phyloP scores from a whole-genome alignment of 2,329 filamentous ascomycete genomes.

The Alternaria burnsii region DNA sequence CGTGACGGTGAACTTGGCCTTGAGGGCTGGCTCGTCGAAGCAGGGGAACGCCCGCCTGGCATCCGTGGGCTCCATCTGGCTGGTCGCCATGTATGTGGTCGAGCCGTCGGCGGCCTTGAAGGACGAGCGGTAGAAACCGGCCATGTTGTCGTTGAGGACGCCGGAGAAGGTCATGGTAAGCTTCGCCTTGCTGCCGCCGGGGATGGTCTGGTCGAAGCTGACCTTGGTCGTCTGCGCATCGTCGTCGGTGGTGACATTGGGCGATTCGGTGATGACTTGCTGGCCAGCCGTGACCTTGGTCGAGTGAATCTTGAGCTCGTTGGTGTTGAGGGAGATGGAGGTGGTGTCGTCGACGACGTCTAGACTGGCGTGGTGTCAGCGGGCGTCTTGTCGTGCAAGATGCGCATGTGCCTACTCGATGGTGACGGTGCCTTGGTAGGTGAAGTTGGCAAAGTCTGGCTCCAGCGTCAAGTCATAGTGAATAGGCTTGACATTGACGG shows the following conservation, averaged over 20 bases:
- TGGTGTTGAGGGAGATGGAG: slow-evolving; percentile 85
- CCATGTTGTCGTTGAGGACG: slow-evolving; percentile 91
- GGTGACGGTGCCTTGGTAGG: slow-evolving; percentile 81
- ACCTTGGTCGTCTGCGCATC: slow-evolving; percentile 83
- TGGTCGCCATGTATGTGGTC: slow-evolving; percentile 83
- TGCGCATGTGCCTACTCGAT: slow-evolving; percentile 69
- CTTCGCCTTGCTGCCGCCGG: slow-evolving; percentile 79
- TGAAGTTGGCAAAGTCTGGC: slow-evolving; percentile 87
- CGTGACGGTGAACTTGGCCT: slow-evolving; percentile 91
- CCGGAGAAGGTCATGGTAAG: slow-evolving; percentile 82
- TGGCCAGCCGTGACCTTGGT: slow-evolving; percentile 73
- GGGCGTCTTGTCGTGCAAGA: not conserved
- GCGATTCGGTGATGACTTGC: slow-evolving; percentile 66
- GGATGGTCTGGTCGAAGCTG: slow-evolving; percentile 75
- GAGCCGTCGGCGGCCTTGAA: slow-evolving; percentile 85
- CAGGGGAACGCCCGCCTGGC: slow-evolving; percentile 92
- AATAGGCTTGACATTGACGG: slow-evolving; percentile 87
- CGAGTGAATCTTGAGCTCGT: slow-evolving; percentile 83
- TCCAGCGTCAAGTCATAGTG: slow-evolving; percentile 94
- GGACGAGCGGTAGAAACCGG: slow-evolving; percentile 94
- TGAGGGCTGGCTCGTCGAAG: slow-evolving; percentile 94
- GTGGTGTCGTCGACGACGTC: slow-evolving; percentile 85
- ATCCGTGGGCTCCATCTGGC: slow-evolving; percentile 97
- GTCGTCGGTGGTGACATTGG: slow-evolving; percentile 76
- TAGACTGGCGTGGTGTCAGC: slow-evolving; percentile 60